Conservation (phyloP, 1,139 yeast species). For the Geotrichum citri-aurantii region DNA sequence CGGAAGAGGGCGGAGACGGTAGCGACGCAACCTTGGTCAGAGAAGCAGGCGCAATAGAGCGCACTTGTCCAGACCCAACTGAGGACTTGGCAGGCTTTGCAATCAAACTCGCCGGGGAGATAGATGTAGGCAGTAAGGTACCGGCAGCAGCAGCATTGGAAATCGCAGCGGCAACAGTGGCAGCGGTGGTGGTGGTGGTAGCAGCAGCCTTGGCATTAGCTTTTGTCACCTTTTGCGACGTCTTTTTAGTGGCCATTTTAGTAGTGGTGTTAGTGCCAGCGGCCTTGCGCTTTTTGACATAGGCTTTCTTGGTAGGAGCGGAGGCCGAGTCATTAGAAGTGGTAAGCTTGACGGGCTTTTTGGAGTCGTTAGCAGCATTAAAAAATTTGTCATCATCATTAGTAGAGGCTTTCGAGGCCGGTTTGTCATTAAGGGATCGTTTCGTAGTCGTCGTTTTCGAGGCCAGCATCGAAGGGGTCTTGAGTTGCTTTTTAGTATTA, state of each 20-base stretch:
- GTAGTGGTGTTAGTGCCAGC: neutral
- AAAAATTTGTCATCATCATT: neutral
- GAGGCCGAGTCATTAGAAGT: neutral
- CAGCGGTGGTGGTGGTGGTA: too few relatives aligned
- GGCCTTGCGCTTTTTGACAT: neutral
- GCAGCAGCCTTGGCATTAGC: neutral
- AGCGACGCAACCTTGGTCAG: constrained; percentile 7
- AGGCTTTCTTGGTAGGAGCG: neutral
- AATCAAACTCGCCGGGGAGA: constrained; percentile 14
- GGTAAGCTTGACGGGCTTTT: constrained; percentile 5
- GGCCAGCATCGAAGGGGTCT: neutral
- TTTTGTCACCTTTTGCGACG: constrained; percentile 2
- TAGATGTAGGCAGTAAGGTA: constrained; percentile 8
- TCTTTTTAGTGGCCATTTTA: constrained; percentile 1
- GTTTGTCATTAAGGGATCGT: neutral
- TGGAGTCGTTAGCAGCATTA: constrained; percentile 3
- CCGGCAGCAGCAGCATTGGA: neutral
- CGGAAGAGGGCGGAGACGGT: constrained; percentile 9
- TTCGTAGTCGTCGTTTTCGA: neutral
- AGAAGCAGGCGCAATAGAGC: neutral
- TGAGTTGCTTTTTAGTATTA: neutral
- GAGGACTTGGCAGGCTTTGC: constrained; percentile 13
- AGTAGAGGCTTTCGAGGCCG: neutral
- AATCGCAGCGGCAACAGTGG: neutral
- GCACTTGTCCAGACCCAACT: constrained; percentile 10